Evolutionary conservation across 306 rosid genomes (phyloP).

Genomic region (Cicer chorassanicum): DNA sequence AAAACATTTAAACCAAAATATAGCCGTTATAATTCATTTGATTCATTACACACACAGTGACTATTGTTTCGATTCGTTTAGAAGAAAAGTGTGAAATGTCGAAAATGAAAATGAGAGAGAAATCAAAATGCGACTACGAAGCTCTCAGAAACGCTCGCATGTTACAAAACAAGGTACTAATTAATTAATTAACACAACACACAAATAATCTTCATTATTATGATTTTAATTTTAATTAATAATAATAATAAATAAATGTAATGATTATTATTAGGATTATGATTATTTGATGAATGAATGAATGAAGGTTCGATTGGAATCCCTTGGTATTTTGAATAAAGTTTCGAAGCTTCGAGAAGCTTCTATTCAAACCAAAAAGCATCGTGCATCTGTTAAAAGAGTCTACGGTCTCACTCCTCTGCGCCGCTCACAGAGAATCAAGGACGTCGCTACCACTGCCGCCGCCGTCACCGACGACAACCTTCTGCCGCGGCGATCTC

Average conservation of each 20-base stretch:
- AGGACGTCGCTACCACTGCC: not conserved
- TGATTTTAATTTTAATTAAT: not conserved
- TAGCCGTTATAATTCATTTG: not conserved
- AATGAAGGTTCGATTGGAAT: conserved; percentile 60
- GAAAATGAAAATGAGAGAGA: not conserved
- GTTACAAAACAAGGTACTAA: conserved; percentile 62
- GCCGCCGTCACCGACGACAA: not conserved
- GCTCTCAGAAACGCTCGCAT: conserved; percentile 64
- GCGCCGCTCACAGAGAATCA: conserved; percentile 69
- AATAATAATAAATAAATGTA: no score
- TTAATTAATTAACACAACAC: not conserved
- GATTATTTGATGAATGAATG: conserved; percentile 46
- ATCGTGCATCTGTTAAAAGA: conserved; percentile 17
- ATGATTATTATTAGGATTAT: not conserved
- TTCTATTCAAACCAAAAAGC: conserved; percentile 15
- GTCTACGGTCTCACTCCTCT: conserved; percentile 45
- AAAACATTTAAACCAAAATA: not conserved
- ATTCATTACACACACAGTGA: not conserved
- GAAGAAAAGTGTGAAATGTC: not conserved
- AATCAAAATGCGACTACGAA: conserved; percentile 54
- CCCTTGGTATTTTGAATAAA: conserved; percentile 56
- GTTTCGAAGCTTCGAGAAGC: conserved; percentile 55
- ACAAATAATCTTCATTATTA: not conserved
- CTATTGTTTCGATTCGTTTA: not conserved
- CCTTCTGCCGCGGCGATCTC: conserved; percentile 27